These are phyloP conservation scores for Amanita rimosa DNA, from an alignment of 768 basidiomycete species.

Conservation along the genomic window DNA sequence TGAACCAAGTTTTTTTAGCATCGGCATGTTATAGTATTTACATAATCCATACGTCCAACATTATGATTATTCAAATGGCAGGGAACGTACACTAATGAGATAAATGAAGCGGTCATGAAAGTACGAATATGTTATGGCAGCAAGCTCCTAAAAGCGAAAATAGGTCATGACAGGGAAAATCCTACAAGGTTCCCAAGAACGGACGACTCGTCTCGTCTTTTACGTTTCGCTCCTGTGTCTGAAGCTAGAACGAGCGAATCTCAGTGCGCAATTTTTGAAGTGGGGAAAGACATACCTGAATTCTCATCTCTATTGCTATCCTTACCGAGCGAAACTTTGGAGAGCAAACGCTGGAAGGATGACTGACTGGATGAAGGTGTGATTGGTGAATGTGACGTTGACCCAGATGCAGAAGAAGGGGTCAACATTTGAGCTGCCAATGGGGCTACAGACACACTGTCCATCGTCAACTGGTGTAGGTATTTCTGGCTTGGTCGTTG, in stretches of 20 bases:
- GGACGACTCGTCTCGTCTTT: neutral
- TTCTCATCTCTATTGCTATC: neutral
- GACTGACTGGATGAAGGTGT: constrained; percentile 2
- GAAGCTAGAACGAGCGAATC: neutral
- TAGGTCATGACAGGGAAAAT: neutral
- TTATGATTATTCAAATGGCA: neutral
- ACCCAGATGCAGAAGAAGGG: neutral
- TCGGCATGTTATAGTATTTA: constrained; percentile 3
- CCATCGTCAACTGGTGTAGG: neutral
- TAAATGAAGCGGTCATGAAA: neutral
- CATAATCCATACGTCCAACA: neutral
- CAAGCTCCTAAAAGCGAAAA: too few relatives aligned
- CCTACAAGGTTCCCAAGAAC: neutral
- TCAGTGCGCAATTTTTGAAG: neutral
- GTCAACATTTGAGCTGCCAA: neutral
- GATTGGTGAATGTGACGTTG: constrained; percentile 2
- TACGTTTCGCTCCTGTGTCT: neutral
- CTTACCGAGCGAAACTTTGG: constrained; percentile 3
- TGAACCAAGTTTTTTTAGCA: constrained; percentile 2
- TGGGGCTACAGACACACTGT: neutral
- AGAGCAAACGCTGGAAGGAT: neutral
- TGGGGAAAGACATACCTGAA: neutral
- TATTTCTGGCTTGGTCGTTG: neutral
- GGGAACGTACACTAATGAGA: neutral
- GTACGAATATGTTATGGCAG: neutral